Percentiles rank a stretch among this genome's conserved stretches.
Evolutionary conservation across 805 yeast genomes (phyloP).

Genomic region (Pichia nanzhaoensis): DNA sequence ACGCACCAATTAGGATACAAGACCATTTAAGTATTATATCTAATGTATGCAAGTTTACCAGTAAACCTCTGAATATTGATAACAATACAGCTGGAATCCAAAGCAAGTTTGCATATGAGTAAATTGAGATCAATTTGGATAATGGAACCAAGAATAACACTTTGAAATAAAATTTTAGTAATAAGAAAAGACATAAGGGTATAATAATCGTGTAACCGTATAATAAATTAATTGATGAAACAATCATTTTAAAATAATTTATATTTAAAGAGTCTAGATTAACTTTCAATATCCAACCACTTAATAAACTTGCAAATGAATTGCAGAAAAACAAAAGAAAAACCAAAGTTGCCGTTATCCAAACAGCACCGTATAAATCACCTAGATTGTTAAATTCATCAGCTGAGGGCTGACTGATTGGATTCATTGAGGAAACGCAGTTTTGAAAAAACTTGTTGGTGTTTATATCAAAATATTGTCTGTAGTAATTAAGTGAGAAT

Average conservation of each 20-base stretch:
- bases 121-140: constrained; percentile 60
- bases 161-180: constrained; percentile 48
- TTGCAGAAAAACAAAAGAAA: constrained; percentile 69
- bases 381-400: constrained; percentile 38
- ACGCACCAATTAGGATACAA: constrained; percentile 52
- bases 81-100: constrained; percentile 81
- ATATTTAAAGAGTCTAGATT: constrained; percentile 30
- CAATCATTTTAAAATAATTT: constrained; percentile 54
- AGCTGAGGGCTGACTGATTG: constrained; percentile 33
- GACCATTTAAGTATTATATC: constrained; percentile 54
- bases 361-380: constrained; percentile 82
- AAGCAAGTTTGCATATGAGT: constrained; percentile 75
- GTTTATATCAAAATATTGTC: constrained; percentile 63
- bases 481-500: constrained; percentile 52
- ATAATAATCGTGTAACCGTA: constrained; percentile 69
- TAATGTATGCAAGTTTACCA: constrained; percentile 38
- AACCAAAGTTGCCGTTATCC: constrained; percentile 83
- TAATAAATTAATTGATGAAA: constrained; percentile 62
- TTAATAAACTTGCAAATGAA: constrained; percentile 59
- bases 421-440: constrained; percentile 51
- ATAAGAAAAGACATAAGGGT: constrained; percentile 51
- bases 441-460: constrained; percentile 54
- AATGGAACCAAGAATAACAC: constrained; percentile 41
- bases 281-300: constrained; percentile 41
- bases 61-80: constrained; percentile 50